Evolutionary conservation across 164 flowering plant species (phyloP), one percentile per base, ranked within the genome.

Genomic region (Aristolochia contorta): DNA sequence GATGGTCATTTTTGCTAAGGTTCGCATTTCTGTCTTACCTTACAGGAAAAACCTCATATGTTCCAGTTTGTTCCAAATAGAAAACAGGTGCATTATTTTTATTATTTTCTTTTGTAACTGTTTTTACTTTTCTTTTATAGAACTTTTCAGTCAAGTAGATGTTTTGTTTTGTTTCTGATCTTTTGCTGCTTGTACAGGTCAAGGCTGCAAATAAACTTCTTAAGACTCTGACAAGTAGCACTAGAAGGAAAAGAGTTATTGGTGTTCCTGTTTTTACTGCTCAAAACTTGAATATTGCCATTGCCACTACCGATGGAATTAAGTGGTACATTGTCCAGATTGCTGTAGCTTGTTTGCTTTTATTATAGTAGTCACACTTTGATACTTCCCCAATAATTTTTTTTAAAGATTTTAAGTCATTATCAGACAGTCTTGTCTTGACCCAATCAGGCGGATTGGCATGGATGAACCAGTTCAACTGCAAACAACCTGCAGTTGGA

Each of bases 241-340:
- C 59, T 62, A 79, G 82, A 20, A 73, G 46, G 45, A 76, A 61
- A 68, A 83, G 54, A 58, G 71, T 93, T 55, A 80, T 83, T 45
- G 98, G 98, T 21, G 96, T 93, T 74, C 98, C 97, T 48, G 97
- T 93, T 43, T 93, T 93, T 71, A 77, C 87, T 65, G 91, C 98
- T 62, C 85, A 84, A 60, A 93, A 93, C 75, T 79, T 93, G 52
- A 96, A 89, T 69, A 87, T 93, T 74, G 97, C 97, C 19, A 89
- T 89, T 66, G 90, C 97, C 56, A 85, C 97, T 27, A 59, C 74
- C 18, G 84, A 84, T 68, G 98, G 97, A 57, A 81, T 89, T 63
- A 93, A 89, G 69, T 83, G 98, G 98, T 92, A 57, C 56, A 78
- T 65, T 52, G 16, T 61, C 24, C 22, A 21, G 49, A 20, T 33